Conservation (phyloP, 306 rosid genomes). For the Fragaria vesca region DNA sequence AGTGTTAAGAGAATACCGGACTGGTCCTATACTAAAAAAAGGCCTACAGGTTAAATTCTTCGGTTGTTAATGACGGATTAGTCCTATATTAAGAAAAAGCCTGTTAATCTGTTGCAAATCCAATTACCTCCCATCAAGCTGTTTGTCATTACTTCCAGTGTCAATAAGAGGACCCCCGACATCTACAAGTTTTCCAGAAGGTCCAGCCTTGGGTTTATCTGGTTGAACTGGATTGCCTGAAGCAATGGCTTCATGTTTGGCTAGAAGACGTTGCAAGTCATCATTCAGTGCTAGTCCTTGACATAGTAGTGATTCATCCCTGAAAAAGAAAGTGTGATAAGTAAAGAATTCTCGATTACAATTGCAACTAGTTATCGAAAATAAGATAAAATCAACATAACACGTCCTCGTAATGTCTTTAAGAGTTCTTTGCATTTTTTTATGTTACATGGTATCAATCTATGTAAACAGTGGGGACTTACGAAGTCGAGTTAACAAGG, state of each 20-base stretch:
- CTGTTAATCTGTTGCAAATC: constrained; percentile 4
- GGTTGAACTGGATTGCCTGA: constrained; percentile 56
- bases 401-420: neutral
- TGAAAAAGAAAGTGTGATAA: constrained; percentile 24
- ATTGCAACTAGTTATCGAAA: neutral
- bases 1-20: constrained; percentile 2
- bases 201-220: constrained; percentile 54
- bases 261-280: constrained; percentile 88
- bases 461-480: constrained; percentile 33
- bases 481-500: constrained; percentile 96
- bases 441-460: neutral
- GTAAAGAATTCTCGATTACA: constrained; percentile 3
- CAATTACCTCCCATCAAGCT: constrained; percentile 53
- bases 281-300: constrained; percentile 93
- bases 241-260: constrained; percentile 89
- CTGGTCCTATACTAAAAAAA: neutral
- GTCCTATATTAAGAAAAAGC: neutral
- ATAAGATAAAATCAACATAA: neutral
- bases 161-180: constrained; percentile 72
- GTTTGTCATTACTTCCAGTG: constrained; percentile 65
- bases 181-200: constrained; percentile 52
- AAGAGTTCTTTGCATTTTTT: neutral
- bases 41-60: no score
- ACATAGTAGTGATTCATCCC: constrained; percentile 94
- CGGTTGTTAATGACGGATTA: neutral